Evolutionary conservation across 306 rosid genomes (phyloP).

Genomic region (Malus sylvestris): DNA sequence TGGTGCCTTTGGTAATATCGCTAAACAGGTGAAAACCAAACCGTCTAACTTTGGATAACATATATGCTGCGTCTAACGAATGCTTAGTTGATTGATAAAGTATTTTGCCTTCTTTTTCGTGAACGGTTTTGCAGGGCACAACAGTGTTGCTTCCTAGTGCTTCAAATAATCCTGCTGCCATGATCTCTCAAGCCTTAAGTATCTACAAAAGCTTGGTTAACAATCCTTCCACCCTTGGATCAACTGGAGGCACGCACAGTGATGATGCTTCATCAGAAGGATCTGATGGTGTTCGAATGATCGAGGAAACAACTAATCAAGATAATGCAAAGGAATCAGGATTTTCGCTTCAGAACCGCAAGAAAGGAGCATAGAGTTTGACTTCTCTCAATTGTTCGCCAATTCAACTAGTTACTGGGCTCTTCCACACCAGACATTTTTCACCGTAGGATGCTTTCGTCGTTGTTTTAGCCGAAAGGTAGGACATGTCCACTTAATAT

Average conservation of each 20-base stretch:
- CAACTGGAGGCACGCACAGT: conserved; percentile 20
- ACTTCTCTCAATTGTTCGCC: not conserved
- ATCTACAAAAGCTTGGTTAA: conserved; percentile 77
- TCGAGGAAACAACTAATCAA: conserved; percentile 5
- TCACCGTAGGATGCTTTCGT: not conserved
- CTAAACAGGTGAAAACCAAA: conserved; percentile 66
- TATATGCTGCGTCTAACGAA: not conserved
- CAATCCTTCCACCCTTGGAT: conserved; percentile 33
- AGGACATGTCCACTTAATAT: not conserved
- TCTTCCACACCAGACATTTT: not conserved
- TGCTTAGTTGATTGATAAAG: not conserved
- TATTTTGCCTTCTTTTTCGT: not conserved
- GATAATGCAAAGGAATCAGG: conserved; percentile 20
- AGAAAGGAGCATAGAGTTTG: conserved; percentile 25
- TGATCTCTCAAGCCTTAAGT: conserved; percentile 93
- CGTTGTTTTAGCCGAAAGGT: not conserved
- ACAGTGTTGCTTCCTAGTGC: conserved; percentile 94
- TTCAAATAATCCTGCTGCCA: conserved; percentile 65
- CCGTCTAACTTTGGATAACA: not conserved
- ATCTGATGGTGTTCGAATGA: conserved; percentile 14
- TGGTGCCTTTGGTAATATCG: conserved; percentile 77
- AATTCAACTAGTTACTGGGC: not conserved
- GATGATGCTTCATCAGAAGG: conserved; percentile 25
- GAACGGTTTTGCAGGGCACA: conserved; percentile 52
- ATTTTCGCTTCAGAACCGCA: conserved; percentile 66